Evolutionary conservation across 2,329 filamentous ascomycete species (phyloP), one percentile per base, ranked within the genome.

Genomic region (Neofusicoccum ribis): DNA sequence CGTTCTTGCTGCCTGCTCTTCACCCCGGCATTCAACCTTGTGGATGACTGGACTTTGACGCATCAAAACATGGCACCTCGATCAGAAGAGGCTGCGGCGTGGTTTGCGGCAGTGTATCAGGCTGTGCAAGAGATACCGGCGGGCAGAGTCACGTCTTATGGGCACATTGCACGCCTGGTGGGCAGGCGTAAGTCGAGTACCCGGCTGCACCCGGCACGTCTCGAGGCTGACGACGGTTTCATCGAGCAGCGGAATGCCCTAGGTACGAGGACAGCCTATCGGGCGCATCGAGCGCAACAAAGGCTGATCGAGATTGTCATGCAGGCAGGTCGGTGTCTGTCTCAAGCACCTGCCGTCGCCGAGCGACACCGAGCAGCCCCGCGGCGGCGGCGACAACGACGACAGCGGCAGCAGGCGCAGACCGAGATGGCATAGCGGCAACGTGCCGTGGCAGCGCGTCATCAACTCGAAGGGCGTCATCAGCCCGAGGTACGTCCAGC

Each of bases 361-460:
- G 51, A 78, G 76, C 70, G 56, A 60, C 66, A 51, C 52, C 54
- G 43, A 60, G 56, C 43, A 47, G 31, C 31, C 27, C 27, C 15
- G 50, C 39, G 46, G 47, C 46, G 47, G 23, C 47, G 27, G 27
- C 27, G 27, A 3, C 23, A 5, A 7, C 36, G 36, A 39, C 36
- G 52, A 77, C 56, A 78, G 81, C 67, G 73, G 77, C 63, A 79
- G 76, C 41, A 78, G 78, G 50, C 76, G 79, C 62, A 72, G 68
- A 76, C 67, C 74, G 44, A 71, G 80, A 65, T 96, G 90, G 79
- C 89, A 97, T 76, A 82, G 85, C 66, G 82, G 81, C 27, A 97
- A 90, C 69, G 94, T 98, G 3, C 94, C 94, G 0, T 98, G 94
- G 94, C 94, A 98, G 81, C 84, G 95, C 65, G 91, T 98, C 66